phyloP scores from a whole-genome alignment of 2,329 filamentous ascomycete species.

The Sarocladiaceae sp. region DNA sequence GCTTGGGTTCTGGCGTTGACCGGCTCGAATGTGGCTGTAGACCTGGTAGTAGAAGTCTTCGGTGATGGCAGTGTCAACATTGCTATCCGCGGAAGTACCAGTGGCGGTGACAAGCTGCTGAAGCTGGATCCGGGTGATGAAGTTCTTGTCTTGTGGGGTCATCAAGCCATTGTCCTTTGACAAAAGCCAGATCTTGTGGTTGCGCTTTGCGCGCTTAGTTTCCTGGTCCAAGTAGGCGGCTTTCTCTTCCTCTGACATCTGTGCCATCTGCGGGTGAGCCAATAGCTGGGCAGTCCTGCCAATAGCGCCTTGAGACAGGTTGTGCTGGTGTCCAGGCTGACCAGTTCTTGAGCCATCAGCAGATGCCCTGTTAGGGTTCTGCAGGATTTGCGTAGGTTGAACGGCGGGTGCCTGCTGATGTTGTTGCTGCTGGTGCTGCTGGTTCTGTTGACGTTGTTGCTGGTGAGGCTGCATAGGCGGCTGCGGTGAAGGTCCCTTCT shows the following conservation, averaged over 20 bases:
- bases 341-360: constrained; percentile 38
- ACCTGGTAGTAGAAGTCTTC: constrained; percentile 99
- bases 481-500: constrained; percentile 13
- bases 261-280: constrained; percentile 46
- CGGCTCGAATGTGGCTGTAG: constrained; percentile 87
- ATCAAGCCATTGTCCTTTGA: constrained; percentile 95
- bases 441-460: constrained; percentile 27
- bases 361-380: constrained; percentile 68
- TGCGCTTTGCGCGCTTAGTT: constrained; percentile 90
- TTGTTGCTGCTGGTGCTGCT: constrained; percentile 19
- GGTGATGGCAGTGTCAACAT: constrained; percentile 72
- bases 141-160: constrained; percentile 99
- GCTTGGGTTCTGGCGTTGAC: constrained; percentile 83
- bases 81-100: constrained; percentile 76
- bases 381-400: constrained; percentile 70
- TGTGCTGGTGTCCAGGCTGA: constrained; percentile 33
- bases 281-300: constrained; percentile 27
- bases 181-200: constrained; percentile 94
- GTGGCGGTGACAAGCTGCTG: constrained; percentile 94
- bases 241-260: constrained; percentile 80
- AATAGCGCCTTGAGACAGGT: constrained; percentile 49
- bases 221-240: constrained; percentile 83
- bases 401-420: constrained; percentile 31
- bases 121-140: constrained; percentile 95
- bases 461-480: constrained; percentile 27